phyloP scores from a whole-genome alignment of 805 yeast species.

The Candida patagonica region DNA sequence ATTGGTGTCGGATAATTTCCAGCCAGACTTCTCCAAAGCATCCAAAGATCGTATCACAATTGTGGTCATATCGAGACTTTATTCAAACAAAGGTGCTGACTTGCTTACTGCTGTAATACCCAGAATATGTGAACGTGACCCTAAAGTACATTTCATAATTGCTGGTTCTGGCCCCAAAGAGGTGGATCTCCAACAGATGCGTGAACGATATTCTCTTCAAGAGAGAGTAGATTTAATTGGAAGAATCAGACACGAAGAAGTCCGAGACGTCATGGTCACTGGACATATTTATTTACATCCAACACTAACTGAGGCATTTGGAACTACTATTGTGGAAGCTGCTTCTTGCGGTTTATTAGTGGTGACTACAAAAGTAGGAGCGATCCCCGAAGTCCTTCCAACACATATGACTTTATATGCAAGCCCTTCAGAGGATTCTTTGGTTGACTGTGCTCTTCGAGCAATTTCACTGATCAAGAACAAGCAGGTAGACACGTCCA shows the following conservation, averaged over 20 bases:
- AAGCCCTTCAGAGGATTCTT: constrained; percentile 73
- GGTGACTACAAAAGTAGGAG: constrained; percentile 94
- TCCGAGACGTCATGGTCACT: constrained; percentile 81
- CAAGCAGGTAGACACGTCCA: constrained; percentile 55
- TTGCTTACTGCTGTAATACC: constrained; percentile 79
- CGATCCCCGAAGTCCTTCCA: constrained; percentile 94
- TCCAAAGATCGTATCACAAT: constrained; percentile 52
- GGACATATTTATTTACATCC: constrained; percentile 95
- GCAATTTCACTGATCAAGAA: constrained; percentile 57
- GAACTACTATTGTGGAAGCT: constrained; percentile 94
- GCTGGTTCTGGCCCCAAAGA: constrained; percentile 98
- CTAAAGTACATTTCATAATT: constrained; percentile 64
- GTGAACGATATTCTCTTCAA: constrained; percentile 76
- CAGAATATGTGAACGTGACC: constrained; percentile 53
- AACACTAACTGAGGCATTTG: constrained; percentile 93
- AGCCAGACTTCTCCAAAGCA: constrained; percentile 28
- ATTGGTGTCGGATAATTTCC: constrained; percentile 76
- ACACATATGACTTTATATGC: constrained; percentile 89
- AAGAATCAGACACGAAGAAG: constrained; percentile 83
- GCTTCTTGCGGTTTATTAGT: constrained; percentile 91
- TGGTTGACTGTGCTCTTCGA: constrained; percentile 59
- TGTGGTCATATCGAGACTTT: constrained; percentile 83
- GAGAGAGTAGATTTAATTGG: constrained; percentile 83
- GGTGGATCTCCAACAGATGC: constrained; percentile 89
- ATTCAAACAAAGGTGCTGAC: constrained; percentile 96